Evolutionary conservation across 2,329 filamentous ascomycete species (phyloP), one percentile per base, ranked within the genome.

Genomic region (Ophiostoma triangulosporum): DNA sequence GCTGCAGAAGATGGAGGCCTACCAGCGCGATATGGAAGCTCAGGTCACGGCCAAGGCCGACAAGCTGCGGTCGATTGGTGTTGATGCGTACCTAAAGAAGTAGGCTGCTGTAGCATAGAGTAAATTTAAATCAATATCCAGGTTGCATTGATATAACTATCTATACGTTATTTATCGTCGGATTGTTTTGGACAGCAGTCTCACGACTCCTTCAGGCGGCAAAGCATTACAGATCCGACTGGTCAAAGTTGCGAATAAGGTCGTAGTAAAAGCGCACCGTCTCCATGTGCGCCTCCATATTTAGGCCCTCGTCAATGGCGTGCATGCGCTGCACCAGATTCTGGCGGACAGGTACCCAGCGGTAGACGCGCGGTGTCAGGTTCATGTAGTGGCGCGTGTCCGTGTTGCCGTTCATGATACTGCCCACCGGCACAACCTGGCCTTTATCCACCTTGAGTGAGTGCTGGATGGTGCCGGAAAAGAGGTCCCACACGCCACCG

Each of bases 21-120:
- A 84, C 64, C 77, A 80, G 64, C 66, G 72, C 53, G 71, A 75
- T 9, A 81, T 83, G 69, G 75, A 76, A 62, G 68, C 71, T 50
- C 80, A 83, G 62, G 84, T 87, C 1, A 64, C 76, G 57, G 72
- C 66, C 32, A 86, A 86, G 69, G 82, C 81, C 35, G 67, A 64
- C 26, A 71, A 64, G 60, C 62, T 86, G 58, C 64, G 73, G 55
- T 72, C 76, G 51, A 66, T 76, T 49, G 81, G 80, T 1, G 78
- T 72, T 63, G 66, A 76, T 58, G 54, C 54, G 0, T 59, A 59
- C 20, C 49, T 59, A 8, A 56, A 51, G 6, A 52, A 53, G 53
- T 53, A 53, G 49, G 15, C 4, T 17, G 48, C 11, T 17, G 2
- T 14, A 36, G 38, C 27, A 14, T 24, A 15, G 6, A 50, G 24